Percentiles rank a stretch among this genome's conserved stretches.
Conservation (phyloP, 345 rosid genomes). For the Eucalyptus victrix region DNA sequence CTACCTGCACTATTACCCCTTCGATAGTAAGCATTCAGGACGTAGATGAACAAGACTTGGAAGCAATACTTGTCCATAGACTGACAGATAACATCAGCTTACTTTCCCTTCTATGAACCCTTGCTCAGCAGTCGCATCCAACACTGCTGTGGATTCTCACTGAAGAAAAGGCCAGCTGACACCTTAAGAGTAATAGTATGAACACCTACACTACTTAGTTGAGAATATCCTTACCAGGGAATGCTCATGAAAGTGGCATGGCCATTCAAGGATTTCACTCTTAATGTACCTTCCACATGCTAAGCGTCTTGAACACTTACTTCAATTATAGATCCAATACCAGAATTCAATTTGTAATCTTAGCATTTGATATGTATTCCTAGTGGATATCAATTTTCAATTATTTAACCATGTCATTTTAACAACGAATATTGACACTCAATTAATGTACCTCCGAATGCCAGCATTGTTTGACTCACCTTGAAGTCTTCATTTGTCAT, state of each 20-base stretch:
- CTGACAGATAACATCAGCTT: not conserved
- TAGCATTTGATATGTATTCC: not conserved
- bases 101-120: not conserved
- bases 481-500: slow-evolving; percentile 74
- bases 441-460: not conserved
- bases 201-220: not conserved
- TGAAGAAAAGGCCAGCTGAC: not conserved
- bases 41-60: not conserved
- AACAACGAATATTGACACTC: not conserved
- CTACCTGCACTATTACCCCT: not conserved
- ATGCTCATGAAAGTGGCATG: not conserved
- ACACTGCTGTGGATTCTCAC: not conserved
- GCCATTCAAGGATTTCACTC: not conserved
- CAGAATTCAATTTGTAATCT: not conserved
- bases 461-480: slow-evolving; percentile 22
- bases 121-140: not conserved
- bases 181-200: not conserved
- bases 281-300: not conserved
- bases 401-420: not conserved
- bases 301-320: not conserved
- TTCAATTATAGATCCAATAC: not conserved
- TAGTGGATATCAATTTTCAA: not conserved
- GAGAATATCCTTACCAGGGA: not conserved
- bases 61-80: not conserved
- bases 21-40: not conserved